Conservation (phyloP, 2,329 filamentous ascomycete genomes). For the Talaromyces albobiverticillius region DNA sequence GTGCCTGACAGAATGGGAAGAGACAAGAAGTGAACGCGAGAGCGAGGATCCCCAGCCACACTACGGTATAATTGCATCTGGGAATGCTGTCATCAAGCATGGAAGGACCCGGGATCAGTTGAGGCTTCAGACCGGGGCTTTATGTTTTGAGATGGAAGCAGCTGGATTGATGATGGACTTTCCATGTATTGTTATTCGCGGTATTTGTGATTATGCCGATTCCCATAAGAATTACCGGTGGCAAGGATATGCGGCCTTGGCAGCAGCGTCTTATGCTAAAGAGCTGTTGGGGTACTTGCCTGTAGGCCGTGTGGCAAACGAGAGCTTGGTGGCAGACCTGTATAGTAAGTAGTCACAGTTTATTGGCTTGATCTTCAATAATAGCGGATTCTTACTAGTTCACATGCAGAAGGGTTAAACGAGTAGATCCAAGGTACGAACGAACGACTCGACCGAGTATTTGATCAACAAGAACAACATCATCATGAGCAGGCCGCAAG, state of each 20-base stretch:
- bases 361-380: neutral
- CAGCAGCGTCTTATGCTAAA: conserved; percentile 18
- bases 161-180: conserved; percentile 20
- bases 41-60: conserved; percentile 16
- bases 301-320: conserved; percentile 17
- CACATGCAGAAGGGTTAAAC: neutral
- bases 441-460: neutral
- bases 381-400: neutral
- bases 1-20: conserved; percentile 2
- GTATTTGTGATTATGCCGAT: conserved; percentile 7
- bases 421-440: neutral
- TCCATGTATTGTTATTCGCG: conserved; percentile 17
- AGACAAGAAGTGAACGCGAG: neutral
- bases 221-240: conserved; percentile 4
- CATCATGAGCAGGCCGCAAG: neutral
- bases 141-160: conserved; percentile 21
- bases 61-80: conserved; percentile 27
- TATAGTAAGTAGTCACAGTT: neutral
- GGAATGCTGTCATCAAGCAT: conserved; percentile 20
- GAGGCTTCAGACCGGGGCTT: neutral
- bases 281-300: conserved; percentile 16
- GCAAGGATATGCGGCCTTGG: conserved; percentile 5
- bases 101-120: neutral
- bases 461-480: neutral
- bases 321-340: conserved; percentile 13